These are phyloP conservation scores for Samsoniella hepiali DNA, from an alignment of 2,329 filamentous ascomycete species.

Conservation along the genomic window DNA sequence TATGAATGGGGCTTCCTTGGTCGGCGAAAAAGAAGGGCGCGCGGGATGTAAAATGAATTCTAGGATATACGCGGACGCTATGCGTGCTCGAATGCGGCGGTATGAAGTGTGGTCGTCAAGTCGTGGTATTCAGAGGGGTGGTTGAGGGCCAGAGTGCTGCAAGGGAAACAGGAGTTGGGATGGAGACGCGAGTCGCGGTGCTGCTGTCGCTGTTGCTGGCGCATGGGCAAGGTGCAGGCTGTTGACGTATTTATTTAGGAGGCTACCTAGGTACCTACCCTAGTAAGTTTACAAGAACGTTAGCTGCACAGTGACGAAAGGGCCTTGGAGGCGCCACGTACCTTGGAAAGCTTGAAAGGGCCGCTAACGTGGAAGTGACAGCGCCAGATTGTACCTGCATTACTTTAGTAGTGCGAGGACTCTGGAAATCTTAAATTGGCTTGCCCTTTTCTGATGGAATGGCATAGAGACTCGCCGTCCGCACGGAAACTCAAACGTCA, in stretches of 20 bases:
- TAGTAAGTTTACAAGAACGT: too few species aligned
- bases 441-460: too few species aligned
- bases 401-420: neutral
- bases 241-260: neutral
- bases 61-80: neutral
- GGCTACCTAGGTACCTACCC: neutral
- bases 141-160: neutral
- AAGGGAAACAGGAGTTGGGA: slow-evolving; percentile 10
- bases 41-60: neutral
- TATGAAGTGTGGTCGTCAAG: slow-evolving; percentile 2
- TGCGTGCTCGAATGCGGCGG: neutral
- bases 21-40: neutral
- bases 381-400: neutral
- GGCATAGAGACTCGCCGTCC: too few species aligned
- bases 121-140: slow-evolving; percentile 2
- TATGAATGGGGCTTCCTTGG: neutral
- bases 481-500: too few species aligned
- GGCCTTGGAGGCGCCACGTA: neutral
- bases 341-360: neutral
- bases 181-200: slow-evolving; percentile 12
- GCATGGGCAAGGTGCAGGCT: neutral
- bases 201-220: neutral
- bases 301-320: neutral
- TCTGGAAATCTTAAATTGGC: too few species aligned
- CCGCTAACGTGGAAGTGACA: neutral